Conservation (phyloP, 495 filamentous ascomycete species). For the Hypoxylon intermedium region DNA sequence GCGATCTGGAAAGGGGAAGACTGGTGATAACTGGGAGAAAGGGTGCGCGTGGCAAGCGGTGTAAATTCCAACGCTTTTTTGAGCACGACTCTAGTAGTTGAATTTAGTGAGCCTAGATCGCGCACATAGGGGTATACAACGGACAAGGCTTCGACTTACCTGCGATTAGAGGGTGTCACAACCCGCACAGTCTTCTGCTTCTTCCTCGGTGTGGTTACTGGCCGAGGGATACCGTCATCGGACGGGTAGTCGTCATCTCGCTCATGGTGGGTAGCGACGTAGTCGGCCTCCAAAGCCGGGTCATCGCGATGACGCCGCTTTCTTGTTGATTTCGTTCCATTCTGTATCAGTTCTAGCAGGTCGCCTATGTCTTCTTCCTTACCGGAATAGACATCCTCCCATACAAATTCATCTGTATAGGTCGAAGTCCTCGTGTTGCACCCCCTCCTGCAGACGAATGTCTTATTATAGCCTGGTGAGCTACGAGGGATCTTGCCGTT, state of each 20-base stretch:
- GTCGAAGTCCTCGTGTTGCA: slow-evolving; percentile 85
- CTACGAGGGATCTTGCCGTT: slow-evolving; percentile 75
- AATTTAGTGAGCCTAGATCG: slow-evolving; percentile 67
- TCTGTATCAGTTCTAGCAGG: slow-evolving; percentile 69
- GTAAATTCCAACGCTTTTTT: slow-evolving; percentile 97
- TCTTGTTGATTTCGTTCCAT: slow-evolving; percentile 73
- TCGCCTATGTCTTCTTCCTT: slow-evolving; percentile 64
- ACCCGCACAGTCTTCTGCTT: slow-evolving; percentile 42
- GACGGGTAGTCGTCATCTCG: slow-evolving; percentile 48
- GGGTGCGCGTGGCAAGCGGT: slow-evolving; percentile 83
- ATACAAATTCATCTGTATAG: slow-evolving; percentile 91
- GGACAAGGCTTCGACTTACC: slow-evolving; percentile 22
- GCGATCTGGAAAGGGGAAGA: slow-evolving; percentile 91
- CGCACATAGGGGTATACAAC: not conserved
- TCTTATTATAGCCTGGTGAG: slow-evolving; percentile 81
- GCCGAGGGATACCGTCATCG: slow-evolving; percentile 53
- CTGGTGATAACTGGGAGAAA: slow-evolving; percentile 78
- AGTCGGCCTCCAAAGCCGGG: slow-evolving; percentile 53
- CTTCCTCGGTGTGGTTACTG: slow-evolving; percentile 47
- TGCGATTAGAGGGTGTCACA: slow-evolving; percentile 41
- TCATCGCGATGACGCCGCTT: slow-evolving; percentile 54
- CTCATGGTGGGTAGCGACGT: slow-evolving; percentile 46
- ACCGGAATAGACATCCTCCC: slow-evolving; percentile 82
- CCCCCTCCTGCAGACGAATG: slow-evolving; percentile 87
- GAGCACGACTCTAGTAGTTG: slow-evolving; percentile 71